These are phyloP conservation scores for Auricularia auricula-judae DNA, from an alignment of 768 basidiomycete species.

Conservation along the genomic window DNA sequence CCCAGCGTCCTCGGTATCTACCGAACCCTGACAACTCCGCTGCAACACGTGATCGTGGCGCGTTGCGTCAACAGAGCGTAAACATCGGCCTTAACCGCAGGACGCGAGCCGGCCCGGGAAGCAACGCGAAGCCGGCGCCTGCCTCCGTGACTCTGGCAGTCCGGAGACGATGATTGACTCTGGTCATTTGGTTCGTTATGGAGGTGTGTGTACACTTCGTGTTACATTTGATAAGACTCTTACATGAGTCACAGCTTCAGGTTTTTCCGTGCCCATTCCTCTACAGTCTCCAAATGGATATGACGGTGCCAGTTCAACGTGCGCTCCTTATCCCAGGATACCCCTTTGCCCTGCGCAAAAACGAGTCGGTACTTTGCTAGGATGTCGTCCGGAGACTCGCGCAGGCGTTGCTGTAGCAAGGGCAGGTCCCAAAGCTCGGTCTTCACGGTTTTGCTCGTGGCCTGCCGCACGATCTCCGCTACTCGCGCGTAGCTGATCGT, in stretches of 20 bases:
- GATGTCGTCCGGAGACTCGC: conserved; percentile 12
- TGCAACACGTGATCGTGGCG: not conserved
- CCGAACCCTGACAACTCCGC: not conserved
- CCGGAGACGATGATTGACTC: too few species aligned
- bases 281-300: not conserved
- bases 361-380: conserved; percentile 16
- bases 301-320: not conserved
- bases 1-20: not conserved
- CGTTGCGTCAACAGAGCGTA: too few species aligned
- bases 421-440: conserved; percentile 12
- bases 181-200: too few species aligned
- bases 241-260: not conserved
- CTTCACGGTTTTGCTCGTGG: conserved; percentile 7
- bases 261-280: not conserved
- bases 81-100: too few species aligned
- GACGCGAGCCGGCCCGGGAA: too few species aligned
- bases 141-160: too few species aligned
- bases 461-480: conserved; percentile 14
- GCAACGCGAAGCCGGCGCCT: too few species aligned
- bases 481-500: conserved; percentile 18
- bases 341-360: conserved; percentile 16
- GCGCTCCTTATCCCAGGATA: conserved; percentile 9
- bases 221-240: too few species aligned
- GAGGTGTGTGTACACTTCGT: too few species aligned
- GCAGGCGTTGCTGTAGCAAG: conserved; percentile 10